phyloP scores from a whole-genome alignment of 2,329 filamentous ascomycete genomes.

The Aspergillus bombycis region DNA sequence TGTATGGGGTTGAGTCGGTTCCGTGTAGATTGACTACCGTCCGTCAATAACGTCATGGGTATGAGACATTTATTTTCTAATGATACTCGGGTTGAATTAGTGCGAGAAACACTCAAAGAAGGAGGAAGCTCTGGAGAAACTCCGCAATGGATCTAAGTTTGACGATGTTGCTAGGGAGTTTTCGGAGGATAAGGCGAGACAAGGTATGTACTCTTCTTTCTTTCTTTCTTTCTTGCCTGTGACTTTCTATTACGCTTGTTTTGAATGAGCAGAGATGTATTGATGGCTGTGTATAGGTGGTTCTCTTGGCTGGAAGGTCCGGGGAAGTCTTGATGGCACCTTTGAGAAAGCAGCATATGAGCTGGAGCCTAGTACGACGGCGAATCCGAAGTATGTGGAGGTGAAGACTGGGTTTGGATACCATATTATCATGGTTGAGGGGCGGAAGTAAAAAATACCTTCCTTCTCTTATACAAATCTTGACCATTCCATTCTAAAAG shows the following conservation, averaged over 20 bases:
- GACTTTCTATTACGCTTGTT: not conserved
- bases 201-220: constrained; percentile 42
- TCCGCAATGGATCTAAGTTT: constrained; percentile 63
- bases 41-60: no score
- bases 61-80: not conserved
- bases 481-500: not conserved
- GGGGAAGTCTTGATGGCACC: constrained; percentile 58
- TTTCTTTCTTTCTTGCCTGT: not conserved
- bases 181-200: constrained; percentile 67
- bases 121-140: constrained; percentile 65
- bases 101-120: constrained; percentile 69
- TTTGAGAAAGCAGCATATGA: constrained; percentile 68
- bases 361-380: constrained; percentile 62
- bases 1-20: not conserved
- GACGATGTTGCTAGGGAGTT: constrained; percentile 67
- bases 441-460: constrained; percentile 53
- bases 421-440: constrained; percentile 70
- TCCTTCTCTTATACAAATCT: not conserved
- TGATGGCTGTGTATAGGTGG: constrained; percentile 50
- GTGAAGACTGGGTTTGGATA: constrained; percentile 68
- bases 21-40: not conserved
- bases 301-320: constrained; percentile 65
- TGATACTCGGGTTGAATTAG: constrained; percentile 22
- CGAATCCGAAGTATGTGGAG: constrained; percentile 63
- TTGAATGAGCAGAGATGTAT: not conserved